Base-by-base conservation (phyloP, 75 land plant species). In the Cunninghamia lanceolata region DNA sequence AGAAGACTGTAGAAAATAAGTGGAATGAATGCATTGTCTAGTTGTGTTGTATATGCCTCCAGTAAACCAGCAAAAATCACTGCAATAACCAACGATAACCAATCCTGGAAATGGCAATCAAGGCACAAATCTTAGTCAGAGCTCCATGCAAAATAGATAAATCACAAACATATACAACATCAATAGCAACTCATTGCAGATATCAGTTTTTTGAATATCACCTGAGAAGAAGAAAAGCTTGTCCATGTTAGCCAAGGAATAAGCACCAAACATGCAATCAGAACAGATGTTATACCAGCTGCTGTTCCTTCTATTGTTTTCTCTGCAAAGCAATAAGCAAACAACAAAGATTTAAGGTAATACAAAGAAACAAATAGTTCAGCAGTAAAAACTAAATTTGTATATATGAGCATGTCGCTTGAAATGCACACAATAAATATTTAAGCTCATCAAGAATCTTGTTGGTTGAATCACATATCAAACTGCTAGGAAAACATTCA, bases 301-400 rank as follows among this genome's bases (percentile, higher is more conserved):
- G 95, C 92, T 63, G 99, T 98, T 6, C 99, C 99, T 91, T 98
- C 99, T 87, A 96, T 84, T 15, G 99, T 98, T 92, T 98, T 98
- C 87, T 95, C 97, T 91, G 82, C 63, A 71, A 82, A 54, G 74
- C 32, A 35, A 34, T 45, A 4, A 85, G 9, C 81, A 87, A 28
- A 25, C 34, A 36, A 42, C 46, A 73, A 30, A 30, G 25, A 10
- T 35, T 59, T 35, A 84, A 14, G 36, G 19, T 30, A 42, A 13
- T 28, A 84, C 34, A 84, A 53, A 38, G 25, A 35, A 56, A 21
- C 78, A 34, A 45, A 32, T 83, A 21, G 52, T 43, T 50, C 19
- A 30, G 32, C 70, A 46, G 21, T 9, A 25, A 28, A 82, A 82
- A 82, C 34, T 40, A 45, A 82, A 42, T 82, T n/a, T 30, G 30